Evolutionary conservation across 257 asterid genomes (phyloP).

Genomic region (Capsicum chinense): DNA sequence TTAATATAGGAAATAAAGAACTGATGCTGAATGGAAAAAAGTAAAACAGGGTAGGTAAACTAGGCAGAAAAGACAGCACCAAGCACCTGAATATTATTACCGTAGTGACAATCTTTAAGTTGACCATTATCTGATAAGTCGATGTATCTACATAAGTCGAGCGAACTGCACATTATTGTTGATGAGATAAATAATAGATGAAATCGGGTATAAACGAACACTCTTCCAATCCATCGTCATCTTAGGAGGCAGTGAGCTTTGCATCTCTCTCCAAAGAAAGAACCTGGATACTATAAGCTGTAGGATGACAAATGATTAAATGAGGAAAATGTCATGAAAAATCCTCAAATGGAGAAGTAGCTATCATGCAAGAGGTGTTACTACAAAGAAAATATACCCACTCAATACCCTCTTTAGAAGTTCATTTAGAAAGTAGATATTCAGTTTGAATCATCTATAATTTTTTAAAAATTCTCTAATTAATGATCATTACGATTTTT

Average conservation of each 20-base stretch:
- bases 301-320: constrained; percentile 36
- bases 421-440: neutral
- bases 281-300: constrained; percentile 85
- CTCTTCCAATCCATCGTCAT: constrained; percentile 89
- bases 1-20: constrained; percentile 2
- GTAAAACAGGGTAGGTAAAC: neutral
- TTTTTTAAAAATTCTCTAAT: neutral
- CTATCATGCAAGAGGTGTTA: neutral
- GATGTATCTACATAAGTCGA: constrained; percentile 93
- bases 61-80: constrained; percentile 17
- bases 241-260: constrained; percentile 72
- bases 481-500: neutral
- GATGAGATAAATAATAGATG: constrained; percentile 89
- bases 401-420: neutral
- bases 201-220: constrained; percentile 78
- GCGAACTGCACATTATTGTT: constrained; percentile 99
- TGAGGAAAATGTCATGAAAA: neutral
- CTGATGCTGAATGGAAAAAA: neutral
- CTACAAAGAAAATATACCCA: neutral
- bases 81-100: constrained; percentile 85
- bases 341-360: neutral
- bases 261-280: constrained; percentile 82
- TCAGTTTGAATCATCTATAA: neutral
- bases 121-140: constrained; percentile 95
- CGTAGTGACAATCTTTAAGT: constrained; percentile 92